Percentiles rank a stretch among this genome's conserved stretches.
Conservation (phyloP, 768 basidiomycete species). For the Hemileccinum impolitum region DNA sequence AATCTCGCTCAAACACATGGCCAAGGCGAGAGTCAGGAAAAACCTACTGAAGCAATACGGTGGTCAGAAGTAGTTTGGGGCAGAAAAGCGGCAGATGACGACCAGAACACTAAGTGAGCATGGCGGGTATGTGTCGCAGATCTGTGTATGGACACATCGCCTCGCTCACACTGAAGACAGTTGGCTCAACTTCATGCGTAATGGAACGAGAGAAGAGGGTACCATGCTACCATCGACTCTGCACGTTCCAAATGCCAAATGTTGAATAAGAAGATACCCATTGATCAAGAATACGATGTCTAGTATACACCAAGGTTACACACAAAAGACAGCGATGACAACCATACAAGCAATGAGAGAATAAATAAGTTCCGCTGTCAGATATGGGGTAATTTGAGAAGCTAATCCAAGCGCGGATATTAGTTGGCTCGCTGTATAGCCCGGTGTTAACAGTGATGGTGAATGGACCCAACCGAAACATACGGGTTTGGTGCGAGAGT, state of each 20-base stretch:
- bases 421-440: constrained; percentile 1
- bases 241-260: too few species aligned
- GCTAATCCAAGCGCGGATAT: neutral
- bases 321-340: neutral
- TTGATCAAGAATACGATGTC: neutral
- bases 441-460: neutral
- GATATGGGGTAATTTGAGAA: neutral
- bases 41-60: constrained; percentile 24
- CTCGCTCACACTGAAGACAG: neutral
- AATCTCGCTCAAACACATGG: constrained; percentile 46
- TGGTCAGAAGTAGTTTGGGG: constrained; percentile 56
- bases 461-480: neutral
- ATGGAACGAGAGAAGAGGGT: too few species aligned
- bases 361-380: constrained; percentile 8
- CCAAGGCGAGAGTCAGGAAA: constrained; percentile 14
- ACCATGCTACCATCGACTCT: too few species aligned
- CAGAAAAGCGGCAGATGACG: constrained; percentile 22
- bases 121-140: constrained; percentile 32
- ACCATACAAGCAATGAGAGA: constrained; percentile 7
- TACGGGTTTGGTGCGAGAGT: neutral
- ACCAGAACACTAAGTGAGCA: constrained; percentile 34
- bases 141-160: neutral
- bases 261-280: neutral
- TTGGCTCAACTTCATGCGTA: too few species aligned
- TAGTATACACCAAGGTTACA: constrained; percentile 8